A percentile compares a stretch with the other conserved stretches of the same genome.
These are phyloP conservation scores for Castanopsis chinensis DNA, from an alignment of 306 rosid genomes.

Conservation along the genomic window DNA sequence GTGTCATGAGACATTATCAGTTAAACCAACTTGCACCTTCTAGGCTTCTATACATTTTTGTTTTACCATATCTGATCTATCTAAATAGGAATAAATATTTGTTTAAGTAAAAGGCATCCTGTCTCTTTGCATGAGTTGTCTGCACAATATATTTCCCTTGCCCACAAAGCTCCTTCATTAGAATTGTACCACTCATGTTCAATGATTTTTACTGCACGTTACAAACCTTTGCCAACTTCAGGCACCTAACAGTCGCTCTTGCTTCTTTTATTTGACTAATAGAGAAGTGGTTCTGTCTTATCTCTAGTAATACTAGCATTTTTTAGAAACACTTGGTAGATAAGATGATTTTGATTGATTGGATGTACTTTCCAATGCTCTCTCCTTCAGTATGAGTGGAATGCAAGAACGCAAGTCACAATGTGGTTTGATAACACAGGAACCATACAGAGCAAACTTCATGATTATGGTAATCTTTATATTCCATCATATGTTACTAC, in stretches of 20 bases:
- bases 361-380: not conserved
- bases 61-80: not conserved
- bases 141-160: not conserved
- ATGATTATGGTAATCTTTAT: slow-evolving; percentile 73
- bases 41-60: too few species aligned
- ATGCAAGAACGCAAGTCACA: slow-evolving; percentile 91
- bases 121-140: too few species aligned
- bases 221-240: not conserved
- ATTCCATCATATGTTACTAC: not conserved
- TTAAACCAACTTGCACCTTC: too few species aligned
- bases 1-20: too few species aligned
- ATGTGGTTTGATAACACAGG: slow-evolving; percentile 88
- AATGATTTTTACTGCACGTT: not conserved
- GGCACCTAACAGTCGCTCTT: not conserved
- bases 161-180: not conserved
- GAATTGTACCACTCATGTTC: not conserved
- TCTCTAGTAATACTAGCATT: not conserved
- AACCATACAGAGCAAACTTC: slow-evolving; percentile 77
- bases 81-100: too few species aligned
- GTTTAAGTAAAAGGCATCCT: too few species aligned
- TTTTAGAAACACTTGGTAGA: not conserved
- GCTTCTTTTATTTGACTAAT: not conserved
- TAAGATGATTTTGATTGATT: not conserved
- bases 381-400: slow-evolving; percentile 83
- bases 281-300: not conserved